Base-by-base conservation (phyloP, 306 rosid species). In the Chamaecrista fasciculata region DNA sequence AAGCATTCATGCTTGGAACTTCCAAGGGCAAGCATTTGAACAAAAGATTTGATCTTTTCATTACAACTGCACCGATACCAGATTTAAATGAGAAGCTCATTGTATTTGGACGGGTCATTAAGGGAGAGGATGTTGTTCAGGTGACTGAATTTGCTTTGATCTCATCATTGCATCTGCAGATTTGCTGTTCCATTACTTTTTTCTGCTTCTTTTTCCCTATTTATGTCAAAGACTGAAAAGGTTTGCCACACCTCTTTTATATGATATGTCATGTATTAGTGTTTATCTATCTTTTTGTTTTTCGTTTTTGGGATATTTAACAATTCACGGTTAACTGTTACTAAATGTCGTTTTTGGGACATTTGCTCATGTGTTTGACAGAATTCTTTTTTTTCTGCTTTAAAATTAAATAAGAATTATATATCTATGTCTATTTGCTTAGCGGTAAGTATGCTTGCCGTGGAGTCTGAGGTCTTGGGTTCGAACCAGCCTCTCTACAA, bases 41-140 rank as follows among this genome's bases (percentile, higher is more conserved):
- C 78, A 80, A 88, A 69, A 91, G 83, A 78, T 95, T 95, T 80
- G 91, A 91, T 82, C 89, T 95, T 75, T 90, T 91, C 69, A 89
- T 95, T 64, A 95, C 99, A 37, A 95, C 99, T 66, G 97, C 99
- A 48, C 99, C 99, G 1, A 95, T 95, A 51, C 97, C 99, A 21
- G 96, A 91, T 83, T 76, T 95, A 60, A 89, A 80, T 16, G 97
- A 95, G 79, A 89, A 89, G 86, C 85, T 91, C 55, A 72, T 79
- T 68, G 90, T 94, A 72, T 94, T 94, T 63, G 99, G 99, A 31
- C 96, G 71, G 42, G 98, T 94, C 72, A 14, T 94, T 80, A 86
- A 82, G 87, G 98, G 98, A 72, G 92, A 88, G 84, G 92, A 94
- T 73, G 97, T 94, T 62, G 98, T 94, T 62, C 98, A 94, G 98